Percentiles rank a stretch among this genome's conserved stretches.
phyloP scores from a whole-genome alignment of 1,284 basidiomycete species.

The Hypsizygus ulmarius region DNA sequence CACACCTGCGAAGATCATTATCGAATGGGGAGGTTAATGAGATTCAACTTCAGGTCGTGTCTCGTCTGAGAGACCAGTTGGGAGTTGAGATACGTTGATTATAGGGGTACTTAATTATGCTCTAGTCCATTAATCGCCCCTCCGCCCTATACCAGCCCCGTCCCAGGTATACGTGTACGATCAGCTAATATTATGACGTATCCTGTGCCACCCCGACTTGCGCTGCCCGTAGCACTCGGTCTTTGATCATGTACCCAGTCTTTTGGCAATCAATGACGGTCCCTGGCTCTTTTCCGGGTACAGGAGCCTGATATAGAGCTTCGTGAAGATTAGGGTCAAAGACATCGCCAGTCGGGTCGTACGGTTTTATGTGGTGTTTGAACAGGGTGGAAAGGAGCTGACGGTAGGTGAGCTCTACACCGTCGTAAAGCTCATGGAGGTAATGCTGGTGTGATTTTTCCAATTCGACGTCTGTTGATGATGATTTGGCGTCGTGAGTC shows the following conservation, averaged over 20 bases:
- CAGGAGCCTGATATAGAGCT: slow-evolving; percentile 93
- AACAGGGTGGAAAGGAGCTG: slow-evolving; percentile 87
- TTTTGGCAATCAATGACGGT: slow-evolving; percentile 92
- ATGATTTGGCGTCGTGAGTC: slow-evolving; percentile 33
- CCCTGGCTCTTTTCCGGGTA: slow-evolving; percentile 84
- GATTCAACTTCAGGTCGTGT: slow-evolving; percentile 62
- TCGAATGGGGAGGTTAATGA: slow-evolving; percentile 89
- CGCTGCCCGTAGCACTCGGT: slow-evolving; percentile 88
- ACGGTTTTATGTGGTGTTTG: slow-evolving; percentile 88
- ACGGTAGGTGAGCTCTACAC: slow-evolving; percentile 92
- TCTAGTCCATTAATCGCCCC: slow-evolving; percentile 26
- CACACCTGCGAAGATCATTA: slow-evolving; percentile 57
- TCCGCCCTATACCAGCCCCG: slow-evolving; percentile 21
- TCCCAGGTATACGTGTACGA: slow-evolving; percentile 4
- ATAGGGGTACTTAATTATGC: slow-evolving; percentile 32
- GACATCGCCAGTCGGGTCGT: slow-evolving; percentile 87
- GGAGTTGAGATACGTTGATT: slow-evolving; percentile 76
- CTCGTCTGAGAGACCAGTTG: slow-evolving; percentile 54
- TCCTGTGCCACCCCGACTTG: slow-evolving; percentile 95
- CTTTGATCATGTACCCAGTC: slow-evolving; percentile 90
- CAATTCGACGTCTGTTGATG: slow-evolving; percentile 25
- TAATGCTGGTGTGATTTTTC: slow-evolving; percentile 56
- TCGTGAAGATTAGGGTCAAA: slow-evolving; percentile 97
- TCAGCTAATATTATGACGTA: slow-evolving; percentile 39
- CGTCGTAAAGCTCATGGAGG: slow-evolving; percentile 75